These are phyloP conservation scores for Skeletonema grethae DNA, from an alignment of 108 stramenopile species.

Conservation along the genomic window DNA sequence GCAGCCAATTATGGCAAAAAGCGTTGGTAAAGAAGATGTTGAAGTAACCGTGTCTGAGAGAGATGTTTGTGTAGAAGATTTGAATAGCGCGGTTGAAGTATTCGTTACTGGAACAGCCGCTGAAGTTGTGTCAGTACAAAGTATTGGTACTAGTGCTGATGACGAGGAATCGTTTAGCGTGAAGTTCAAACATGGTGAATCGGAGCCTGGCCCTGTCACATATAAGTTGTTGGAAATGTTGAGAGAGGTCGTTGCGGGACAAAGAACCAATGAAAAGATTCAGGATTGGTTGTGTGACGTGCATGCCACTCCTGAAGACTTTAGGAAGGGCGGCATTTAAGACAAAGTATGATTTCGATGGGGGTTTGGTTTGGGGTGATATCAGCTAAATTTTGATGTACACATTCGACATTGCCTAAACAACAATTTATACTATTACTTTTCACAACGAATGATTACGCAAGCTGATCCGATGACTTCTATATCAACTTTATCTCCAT, in stretches of 20 bases:
- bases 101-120: conserved; percentile 86
- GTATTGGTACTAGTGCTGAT: conserved; percentile 65
- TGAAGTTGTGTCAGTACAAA: conserved; percentile 74
- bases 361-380: not conserved
- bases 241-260: conserved; percentile 71
- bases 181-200: conserved; percentile 58
- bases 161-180: conserved; percentile 56
- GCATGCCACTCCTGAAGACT: conserved; percentile 61
- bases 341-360: not conserved
- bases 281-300: conserved; percentile 76
- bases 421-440: conserved; percentile 33
- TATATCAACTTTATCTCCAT: conserved; percentile 66
- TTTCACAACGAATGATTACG: conserved; percentile 82
- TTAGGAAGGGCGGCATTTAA: conserved; percentile 49
- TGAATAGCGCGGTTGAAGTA: conserved; percentile 72
- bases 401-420: not conserved
- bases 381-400: not conserved
- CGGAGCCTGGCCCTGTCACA: conserved; percentile 73
- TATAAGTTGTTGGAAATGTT: conserved; percentile 61
- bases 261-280: conserved; percentile 47
- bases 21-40: conserved; percentile 38
- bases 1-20: conserved; percentile 52
- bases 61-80: conserved; percentile 74
- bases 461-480: conserved; percentile 73
- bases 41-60: conserved; percentile 63